Conservation (phyloP, 2,329 filamentous ascomycete species). For the Talaromyces sp. region DNA sequence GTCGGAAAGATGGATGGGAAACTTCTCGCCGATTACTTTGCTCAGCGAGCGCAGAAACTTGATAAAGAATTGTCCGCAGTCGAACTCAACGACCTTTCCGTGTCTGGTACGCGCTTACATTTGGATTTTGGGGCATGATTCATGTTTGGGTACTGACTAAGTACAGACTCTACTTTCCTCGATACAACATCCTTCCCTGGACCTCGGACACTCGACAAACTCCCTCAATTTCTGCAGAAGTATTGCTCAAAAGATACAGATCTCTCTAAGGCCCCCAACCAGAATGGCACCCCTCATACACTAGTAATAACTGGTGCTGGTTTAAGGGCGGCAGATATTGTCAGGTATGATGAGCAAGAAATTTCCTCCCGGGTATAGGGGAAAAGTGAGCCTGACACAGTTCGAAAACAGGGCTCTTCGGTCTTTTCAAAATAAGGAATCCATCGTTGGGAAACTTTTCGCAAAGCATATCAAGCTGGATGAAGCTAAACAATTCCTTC, state of each 20-base stretch:
- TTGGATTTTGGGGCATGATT: neutral
- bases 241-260: conserved; percentile 57
- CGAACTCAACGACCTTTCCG: conserved; percentile 79
- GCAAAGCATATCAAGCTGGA: conserved; percentile 97
- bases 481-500: conserved; percentile 77
- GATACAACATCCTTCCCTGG: conserved; percentile 78
- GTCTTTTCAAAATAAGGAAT: conserved; percentile 77
- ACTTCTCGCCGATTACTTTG: conserved; percentile 82
- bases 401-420: conserved; percentile 62
- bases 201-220: conserved; percentile 67
- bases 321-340: conserved; percentile 81
- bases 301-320: conserved; percentile 85
- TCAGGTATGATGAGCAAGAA: conserved; percentile 57
- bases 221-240: conserved; percentile 76
- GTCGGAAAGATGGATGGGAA: conserved; percentile 82
- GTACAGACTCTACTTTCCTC: conserved; percentile 69
- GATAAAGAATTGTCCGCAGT: conserved; percentile 78
- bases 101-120: conserved; percentile 64
- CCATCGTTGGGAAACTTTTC: conserved; percentile 85
- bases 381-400: conserved; percentile 10
- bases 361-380: neutral
- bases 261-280: conserved; percentile 67
- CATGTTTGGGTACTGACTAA: conserved; percentile 1
- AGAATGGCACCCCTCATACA: conserved; percentile 78
- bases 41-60: conserved; percentile 75